Evolutionary conservation across 2,329 filamentous ascomycete species (phyloP), one percentile per base, ranked within the genome.

Genomic region (Claviceps paspali): DNA sequence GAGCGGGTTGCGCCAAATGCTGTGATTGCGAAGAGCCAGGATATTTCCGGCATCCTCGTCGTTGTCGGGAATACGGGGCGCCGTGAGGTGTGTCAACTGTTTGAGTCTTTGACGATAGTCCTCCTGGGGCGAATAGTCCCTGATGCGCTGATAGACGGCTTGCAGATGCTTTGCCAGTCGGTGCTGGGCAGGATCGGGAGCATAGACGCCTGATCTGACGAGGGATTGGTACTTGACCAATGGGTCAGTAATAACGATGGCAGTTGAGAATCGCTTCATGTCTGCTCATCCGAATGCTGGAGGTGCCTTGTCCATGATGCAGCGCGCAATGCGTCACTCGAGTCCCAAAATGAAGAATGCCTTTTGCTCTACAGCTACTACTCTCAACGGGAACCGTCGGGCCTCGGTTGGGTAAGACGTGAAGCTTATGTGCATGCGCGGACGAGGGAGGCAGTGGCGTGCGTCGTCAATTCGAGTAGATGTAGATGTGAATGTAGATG

Each of bases 171-270:
- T 65, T 5, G 82, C 82, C 6, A 84, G 63, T 15, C 79, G 70
- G 54, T 84, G 76, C 52, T 85, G 80, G 17, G 78, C 70, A 5
- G 73, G 72, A 55, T 88, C 82, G 7, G 81, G 76, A 33, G 67
- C 63, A 52, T 79, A 81, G 33, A 70, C 57, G 35, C 76, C 74
- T 4, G 76, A 78, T 6, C 77, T 71, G 26, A 88, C 55, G 11
- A 86, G 62, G 17, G 79, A 70, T 40, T 80, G 72, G 55, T 88
- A 88, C 44, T 85, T 76, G 43, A 86, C 73, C 42, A 87, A 61
- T 3, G 82, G 82, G 50, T 87, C 85, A 3, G 74, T 77, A 47
- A 78, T 76, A 39, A 68, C 65, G 23, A 78, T 58, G 23, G 70
- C 68, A 10, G 64, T 66, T 7, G 61, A 62, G 48, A 60, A 55